Evolutionary conservation across 225 moss, liverwort and hornwort genomes (phyloP).

Genomic region (Thuidium tamariscinum): DNA sequence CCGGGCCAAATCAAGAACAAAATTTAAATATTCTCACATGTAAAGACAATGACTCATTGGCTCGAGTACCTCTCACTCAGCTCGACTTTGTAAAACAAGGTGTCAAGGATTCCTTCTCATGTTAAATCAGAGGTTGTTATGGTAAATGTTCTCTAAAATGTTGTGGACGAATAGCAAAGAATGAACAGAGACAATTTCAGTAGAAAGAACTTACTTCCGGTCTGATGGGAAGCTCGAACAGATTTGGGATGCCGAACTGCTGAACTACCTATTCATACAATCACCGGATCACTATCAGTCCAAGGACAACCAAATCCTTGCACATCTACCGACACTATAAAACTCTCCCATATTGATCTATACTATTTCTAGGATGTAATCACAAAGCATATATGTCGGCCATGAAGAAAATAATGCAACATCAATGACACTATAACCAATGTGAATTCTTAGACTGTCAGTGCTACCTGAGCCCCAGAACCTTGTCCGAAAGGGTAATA

Average conservation of each 20-base stretch:
- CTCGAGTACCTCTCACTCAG: not conserved
- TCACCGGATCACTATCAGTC: not conserved
- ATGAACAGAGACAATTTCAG: not conserved
- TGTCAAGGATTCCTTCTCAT: not conserved
- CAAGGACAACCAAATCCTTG: not conserved
- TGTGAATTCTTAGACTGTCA: not conserved
- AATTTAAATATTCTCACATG: not conserved
- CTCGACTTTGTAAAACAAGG: not conserved
- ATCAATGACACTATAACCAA: not conserved
- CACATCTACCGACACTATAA: not conserved
- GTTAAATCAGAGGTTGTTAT: not conserved
- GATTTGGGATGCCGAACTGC: constrained; percentile 87
- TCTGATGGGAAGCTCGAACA: constrained; percentile 94
- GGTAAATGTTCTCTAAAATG: not conserved
- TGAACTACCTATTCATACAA: constrained; percentile 61
- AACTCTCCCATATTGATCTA: not conserved
- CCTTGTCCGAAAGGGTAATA: constrained; percentile 90
- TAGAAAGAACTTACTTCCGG: constrained; percentile 57
- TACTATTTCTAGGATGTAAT: not conserved
- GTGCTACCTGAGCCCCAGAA: constrained; percentile 76
- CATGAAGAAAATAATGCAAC: not conserved
- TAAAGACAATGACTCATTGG: not conserved
- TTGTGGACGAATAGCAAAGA: not conserved
- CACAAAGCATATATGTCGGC: not conserved
- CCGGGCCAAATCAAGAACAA: not conserved